A percentile compares a stretch with the other conserved stretches of the same genome.
These are phyloP conservation scores for Neofusicoccum umdonicola DNA, from an alignment of 2,329 filamentous ascomycete species.

Conservation along the genomic window DNA sequence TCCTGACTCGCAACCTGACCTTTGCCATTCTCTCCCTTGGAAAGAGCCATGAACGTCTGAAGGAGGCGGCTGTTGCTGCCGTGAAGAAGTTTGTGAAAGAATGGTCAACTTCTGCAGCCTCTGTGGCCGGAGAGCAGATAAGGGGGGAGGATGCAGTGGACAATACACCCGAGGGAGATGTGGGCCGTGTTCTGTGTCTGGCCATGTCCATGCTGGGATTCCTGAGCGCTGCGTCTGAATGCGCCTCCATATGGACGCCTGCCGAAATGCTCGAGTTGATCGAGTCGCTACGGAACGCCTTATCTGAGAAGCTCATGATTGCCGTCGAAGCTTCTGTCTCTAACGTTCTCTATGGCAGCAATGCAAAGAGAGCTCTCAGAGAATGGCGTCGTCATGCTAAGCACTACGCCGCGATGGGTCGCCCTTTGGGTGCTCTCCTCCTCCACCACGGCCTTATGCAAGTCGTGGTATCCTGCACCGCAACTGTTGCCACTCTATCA, in stretches of 20 bases:
- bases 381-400: constrained; percentile 87
- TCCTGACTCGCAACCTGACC: constrained; percentile 74
- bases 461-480: constrained; percentile 75
- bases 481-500: constrained; percentile 66
- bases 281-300: constrained; percentile 65
- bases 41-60: constrained; percentile 66
- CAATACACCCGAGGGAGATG: constrained; percentile 51
- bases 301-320: constrained; percentile 82
- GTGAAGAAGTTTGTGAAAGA: constrained; percentile 71
- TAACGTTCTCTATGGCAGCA: constrained; percentile 77
- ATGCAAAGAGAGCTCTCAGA: constrained; percentile 62
- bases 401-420: constrained; percentile 75
- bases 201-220: constrained; percentile 88
- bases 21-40: constrained; percentile 80
- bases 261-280: constrained; percentile 72
- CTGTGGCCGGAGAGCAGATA: constrained; percentile 52
- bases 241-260: constrained; percentile 77
- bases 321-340: constrained; percentile 88
- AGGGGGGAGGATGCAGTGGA: constrained; percentile 38
- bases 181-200: constrained; percentile 68
- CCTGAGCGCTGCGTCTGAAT: constrained; percentile 73
- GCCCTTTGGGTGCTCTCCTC: constrained; percentile 87
- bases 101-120: constrained; percentile 62
- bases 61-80: constrained; percentile 63
- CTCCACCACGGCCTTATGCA: constrained; percentile 86